Evolutionary conservation across 2,329 filamentous ascomycete genomes (phyloP), one percentile per base, ranked within the genome.

Genomic region (Ophiocordyceps camponoti-rufipedis): DNA sequence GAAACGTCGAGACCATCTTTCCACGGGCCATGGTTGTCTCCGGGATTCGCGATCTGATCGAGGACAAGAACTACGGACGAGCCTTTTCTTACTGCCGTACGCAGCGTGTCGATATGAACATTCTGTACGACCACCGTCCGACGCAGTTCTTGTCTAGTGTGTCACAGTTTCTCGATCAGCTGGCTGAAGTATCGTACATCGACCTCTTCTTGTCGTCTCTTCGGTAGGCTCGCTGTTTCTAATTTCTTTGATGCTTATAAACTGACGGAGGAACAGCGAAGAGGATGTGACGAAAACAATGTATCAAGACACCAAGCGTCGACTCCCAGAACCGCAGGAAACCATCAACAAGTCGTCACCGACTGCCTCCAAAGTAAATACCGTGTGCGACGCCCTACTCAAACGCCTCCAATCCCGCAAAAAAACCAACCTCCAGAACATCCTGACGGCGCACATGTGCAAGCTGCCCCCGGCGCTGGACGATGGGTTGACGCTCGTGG

Each of bases 41-140:
- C 2, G 88, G 87, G 28, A 93, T 98, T 46, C 77, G 91, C 43
- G 75, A 76, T 44, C 77, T 83, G 44, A 85, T 98, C 44, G 82
- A 87, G 45, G 69, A 74, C 31, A 84, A 83, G 58, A 78, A 91
- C 54, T 98, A 95, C 56, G 76, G 74, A 43, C 77, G 75, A 44
- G 91, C 91, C 0, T 98, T 95, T 58, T 68, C 83, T 19, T 81
- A 86, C 50, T 96, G 91, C 58, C 79, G 91, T 44, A 89, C 80
- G 19, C 93, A 98, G 59, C 78, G 93, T 53, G 91, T 98, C 1
- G 91, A 98, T 56, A 88, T 96, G 82, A 98, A 98, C 56, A 89
- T 98, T 49, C 68, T 98, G 2, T 89, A 94, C 56, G 91, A 98
- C 56, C 85, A 96, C 62, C 78, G 79, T n/a, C 86, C 89, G 0